Evolutionary conservation across 2,329 filamentous ascomycete species (phyloP), one percentile per base, ranked within the genome.

Genomic region (Venturia carpophila): DNA sequence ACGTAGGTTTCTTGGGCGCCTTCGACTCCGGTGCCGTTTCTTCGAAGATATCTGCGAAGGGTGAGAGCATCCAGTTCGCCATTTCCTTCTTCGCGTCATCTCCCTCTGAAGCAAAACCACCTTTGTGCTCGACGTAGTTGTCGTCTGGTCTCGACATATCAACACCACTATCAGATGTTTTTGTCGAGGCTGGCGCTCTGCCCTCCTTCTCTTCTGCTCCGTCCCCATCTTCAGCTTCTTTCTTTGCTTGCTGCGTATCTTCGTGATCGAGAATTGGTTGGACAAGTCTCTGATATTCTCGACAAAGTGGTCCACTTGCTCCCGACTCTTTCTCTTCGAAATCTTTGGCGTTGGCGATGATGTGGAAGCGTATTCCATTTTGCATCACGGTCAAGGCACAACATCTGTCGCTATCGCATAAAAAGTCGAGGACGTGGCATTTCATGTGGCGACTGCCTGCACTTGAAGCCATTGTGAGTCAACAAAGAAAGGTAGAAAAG

Each of bases 381-480:
- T 70, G 67, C n/a, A 71, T 66, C 2, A 69, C 70, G 0, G 73
- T 75, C 37, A 75, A 63, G 9, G 73, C 71, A 64, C 70, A 73
- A 42, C 69, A 70, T 63, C 71, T 67, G 5, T 73, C 69, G 45
- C 72, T 69, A 67, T 75, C 71, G 49, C 70, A 69, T 52, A 72
- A 70, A 67, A 75, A 75, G 56, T 73, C 68, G 41, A 75, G 68
- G 3, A 72, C 68, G 43, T 74, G 64, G 72, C 69, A 30, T 69
- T 61, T 61, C 24, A 45, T 27, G n/a, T 61, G 60, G 7, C 60
- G 60, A 24, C 42, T 42, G 15, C 37, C 60, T 15, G 60, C 60
- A 45, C 60, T 61, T 42, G 60, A 43, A 10, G 60, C 37, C 60
- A 61, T 61, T 37, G 5, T n/a, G 30, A 34, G 7, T 21, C 1